phyloP scores from a whole-genome alignment of 2,329 filamentous ascomycete species.

The Aspergillus sclerotialis region DNA sequence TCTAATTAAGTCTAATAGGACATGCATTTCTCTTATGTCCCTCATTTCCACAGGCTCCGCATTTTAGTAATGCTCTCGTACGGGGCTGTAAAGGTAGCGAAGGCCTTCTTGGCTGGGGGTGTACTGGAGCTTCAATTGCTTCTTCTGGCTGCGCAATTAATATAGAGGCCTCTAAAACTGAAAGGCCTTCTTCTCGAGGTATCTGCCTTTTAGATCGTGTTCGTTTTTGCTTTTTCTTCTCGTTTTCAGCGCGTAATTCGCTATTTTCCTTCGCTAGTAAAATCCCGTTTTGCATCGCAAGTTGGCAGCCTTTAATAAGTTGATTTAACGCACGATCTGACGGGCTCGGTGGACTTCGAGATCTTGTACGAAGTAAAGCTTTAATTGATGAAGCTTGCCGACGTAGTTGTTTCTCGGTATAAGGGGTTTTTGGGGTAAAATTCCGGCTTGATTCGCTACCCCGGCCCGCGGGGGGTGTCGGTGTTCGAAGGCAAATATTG shows the following conservation, averaged over 20 bases:
- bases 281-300: slow-evolving; percentile 7
- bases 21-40: neutral
- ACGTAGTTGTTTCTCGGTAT: neutral
- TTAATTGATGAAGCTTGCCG: slow-evolving; percentile 1
- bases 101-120: neutral
- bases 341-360: neutral
- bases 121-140: neutral
- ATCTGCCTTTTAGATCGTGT: slow-evolving; percentile 1
- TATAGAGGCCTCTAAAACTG: neutral
- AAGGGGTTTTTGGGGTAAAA: slow-evolving; percentile 1
- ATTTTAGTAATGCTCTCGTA: too few species aligned
- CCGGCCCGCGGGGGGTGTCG: neutral
- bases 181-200: neutral
- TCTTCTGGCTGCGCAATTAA: neutral
- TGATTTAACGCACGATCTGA: slow-evolving; percentile 1
- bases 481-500: neutral
- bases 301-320: slow-evolving; percentile 11
- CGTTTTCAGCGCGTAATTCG: slow-evolving; percentile 2
- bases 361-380: neutral
- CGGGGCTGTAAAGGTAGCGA: neutral
- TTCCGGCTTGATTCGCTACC: too few species aligned
- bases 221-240: slow-evolving; percentile 1
- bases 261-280: slow-evolving; percentile 6
- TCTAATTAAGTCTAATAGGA: neutral
- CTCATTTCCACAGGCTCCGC: neutral